Conservation (phyloP, 2,329 filamentous ascomycete species). For the Colletotrichum siamense region DNA sequence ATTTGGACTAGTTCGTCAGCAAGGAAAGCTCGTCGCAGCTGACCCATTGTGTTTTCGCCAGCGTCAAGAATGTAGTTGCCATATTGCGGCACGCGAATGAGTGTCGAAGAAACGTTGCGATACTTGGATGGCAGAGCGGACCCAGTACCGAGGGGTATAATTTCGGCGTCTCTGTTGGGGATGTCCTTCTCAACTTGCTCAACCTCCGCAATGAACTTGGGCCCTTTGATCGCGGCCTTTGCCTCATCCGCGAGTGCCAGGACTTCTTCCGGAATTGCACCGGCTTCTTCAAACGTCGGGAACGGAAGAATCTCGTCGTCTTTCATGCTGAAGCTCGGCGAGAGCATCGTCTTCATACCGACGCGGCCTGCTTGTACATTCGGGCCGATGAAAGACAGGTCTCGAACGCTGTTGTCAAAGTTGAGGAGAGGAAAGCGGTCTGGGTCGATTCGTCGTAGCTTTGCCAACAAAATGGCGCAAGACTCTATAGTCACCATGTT, state of each 20-base stretch:
- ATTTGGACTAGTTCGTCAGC: conserved; percentile 70
- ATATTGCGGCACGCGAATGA: conserved; percentile 81
- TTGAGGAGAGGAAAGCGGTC: conserved; percentile 75
- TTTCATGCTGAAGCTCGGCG: conserved; percentile 51
- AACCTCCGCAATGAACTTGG: conserved; percentile 54
- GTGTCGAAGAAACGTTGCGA: conserved; percentile 89
- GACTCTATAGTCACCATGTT: conserved; percentile 78
- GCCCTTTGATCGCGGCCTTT: conserved; percentile 41
- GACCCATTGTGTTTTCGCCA: conserved; percentile 91
- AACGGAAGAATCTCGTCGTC: conserved; percentile 52
- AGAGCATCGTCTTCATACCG: conserved; percentile 51
- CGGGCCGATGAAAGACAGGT: conserved; percentile 21
- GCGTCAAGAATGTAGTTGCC: conserved; percentile 93
- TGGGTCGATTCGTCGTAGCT: conserved; percentile 75
- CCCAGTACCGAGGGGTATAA: conserved; percentile 89
- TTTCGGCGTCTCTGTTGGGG: conserved; percentile 77
- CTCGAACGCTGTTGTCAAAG: conserved; percentile 60
- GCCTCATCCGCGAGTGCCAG: conserved; percentile 58
- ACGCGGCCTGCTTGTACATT: conserved; percentile 45
- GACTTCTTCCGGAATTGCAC: conserved; percentile 48
- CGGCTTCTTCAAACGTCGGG: conserved; percentile 40
- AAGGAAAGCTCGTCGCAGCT: conserved; percentile 77
- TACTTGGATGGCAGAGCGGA: conserved; percentile 91
- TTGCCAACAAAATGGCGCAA: conserved; percentile 68
- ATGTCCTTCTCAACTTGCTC: conserved; percentile 66